Base-by-base conservation (phyloP, 1,284 basidiomycete species). In the Vanrija sp. region DNA sequence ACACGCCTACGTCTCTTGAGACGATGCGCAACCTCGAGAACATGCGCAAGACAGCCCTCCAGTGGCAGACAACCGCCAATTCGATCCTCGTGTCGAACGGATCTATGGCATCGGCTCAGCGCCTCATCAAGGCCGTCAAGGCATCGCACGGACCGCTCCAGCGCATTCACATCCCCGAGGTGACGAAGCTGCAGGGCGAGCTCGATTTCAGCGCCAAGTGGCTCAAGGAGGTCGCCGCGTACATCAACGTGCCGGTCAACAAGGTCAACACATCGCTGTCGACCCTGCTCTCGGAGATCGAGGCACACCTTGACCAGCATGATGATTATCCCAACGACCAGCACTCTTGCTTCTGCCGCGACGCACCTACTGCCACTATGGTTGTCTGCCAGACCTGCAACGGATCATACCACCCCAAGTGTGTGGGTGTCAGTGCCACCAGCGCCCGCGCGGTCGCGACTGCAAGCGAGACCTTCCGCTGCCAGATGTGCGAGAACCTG, bases 331-430 rank as follows among this genome's bases (percentile, higher is more conserved):
- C 69, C 0, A 63, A 61, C 39, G 52, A 57, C 42, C 39, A 57
- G 6, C 58, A 56, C 40, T 47, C 52, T 38, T 75, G 71, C 52
- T 73, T 69, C 60, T 73, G 72, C 46, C 67, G 71, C 15, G 45
- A 42, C 1, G 43, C 63, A 0, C 53, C 65, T 0, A 19, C 49
- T 6, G 47, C 42, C 3, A 50, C 57, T 16, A 73, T 73, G 71
- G 60, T 69, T 19, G 63, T 40, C 14, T 75, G 73, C 54, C 42
- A 49, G 9, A 39, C 49, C 5, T 73, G 72, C 51, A 10, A 57
- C 21, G 68, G 66, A 14, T 39, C 53, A 9, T 75, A 74, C 54
- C 73, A 75, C 55, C 67, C 67, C 3, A 63, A 61, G 62, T 75
- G 73, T 49, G 64, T 73, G 10, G 62, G 61, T 8, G 46, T 70